Conservation (phyloP, 2,329 filamentous ascomycete genomes). For the Albophoma yamanashiensis region DNA sequence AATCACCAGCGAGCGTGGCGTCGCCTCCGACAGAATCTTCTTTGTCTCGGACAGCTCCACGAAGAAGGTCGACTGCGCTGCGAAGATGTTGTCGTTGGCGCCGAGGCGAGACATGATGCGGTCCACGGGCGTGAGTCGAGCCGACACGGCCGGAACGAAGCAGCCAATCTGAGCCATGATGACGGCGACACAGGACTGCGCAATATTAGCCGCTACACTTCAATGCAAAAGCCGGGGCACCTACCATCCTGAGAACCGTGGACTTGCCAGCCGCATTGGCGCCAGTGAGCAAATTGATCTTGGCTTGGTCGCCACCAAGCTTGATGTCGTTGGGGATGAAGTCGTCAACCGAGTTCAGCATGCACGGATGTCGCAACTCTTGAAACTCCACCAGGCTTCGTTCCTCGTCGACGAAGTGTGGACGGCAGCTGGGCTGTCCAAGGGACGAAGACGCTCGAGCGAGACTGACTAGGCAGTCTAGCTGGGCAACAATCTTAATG, state of each 20-base stretch:
- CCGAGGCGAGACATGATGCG: conserved; percentile 98
- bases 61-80: conserved; percentile 95
- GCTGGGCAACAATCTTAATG: conserved; percentile 81
- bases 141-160: conserved; percentile 74
- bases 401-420: conserved; percentile 75
- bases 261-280: conserved; percentile 98
- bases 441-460: conserved; percentile 79
- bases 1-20: conserved; percentile 87
- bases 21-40: conserved; percentile 93
- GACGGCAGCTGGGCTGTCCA: conserved; percentile 80
- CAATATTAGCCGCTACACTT: background rate
- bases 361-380: conserved; percentile 90
- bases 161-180: conserved; percentile 97
- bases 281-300: conserved; percentile 85
- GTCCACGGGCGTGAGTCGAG: conserved; percentile 80
- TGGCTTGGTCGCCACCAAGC: conserved; percentile 69
- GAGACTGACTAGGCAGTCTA: conserved; percentile 90
- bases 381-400: conserved; percentile 84
- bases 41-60: conserved; percentile 96
- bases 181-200: conserved; percentile 80
- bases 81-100: conserved; percentile 98
- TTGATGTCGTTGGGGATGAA: conserved; percentile 95
- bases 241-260: conserved; percentile 85
- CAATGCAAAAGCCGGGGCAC: conserved; percentile 12
- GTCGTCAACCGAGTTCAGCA: conserved; percentile 77